Evolutionary conservation across 1,284 basidiomycete genomes (phyloP), one percentile per base, ranked within the genome.

Genomic region (Heterobasidion parviporum): DNA sequence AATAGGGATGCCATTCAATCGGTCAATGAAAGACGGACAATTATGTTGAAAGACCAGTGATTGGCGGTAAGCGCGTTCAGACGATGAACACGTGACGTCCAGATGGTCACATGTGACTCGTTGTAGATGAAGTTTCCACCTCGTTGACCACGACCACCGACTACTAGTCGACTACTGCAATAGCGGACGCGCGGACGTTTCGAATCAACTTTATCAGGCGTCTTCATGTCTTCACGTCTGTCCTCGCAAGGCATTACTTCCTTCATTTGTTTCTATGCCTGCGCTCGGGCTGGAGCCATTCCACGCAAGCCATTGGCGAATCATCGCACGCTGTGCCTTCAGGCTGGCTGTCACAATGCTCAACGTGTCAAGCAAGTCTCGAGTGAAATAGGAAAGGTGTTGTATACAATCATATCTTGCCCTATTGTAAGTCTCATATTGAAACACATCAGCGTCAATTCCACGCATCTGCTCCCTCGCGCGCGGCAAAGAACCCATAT

Each of bases 401-500:
- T 44, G 50, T 35, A n/a, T 26, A 49, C 36, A 43, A 10, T 14
- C 38, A 20, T 44, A 32, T 48, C 12, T 6, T 48, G 6, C 26
- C 10, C 3, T 8, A 10, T 46, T 34, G 43, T 50, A 14, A 33
- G 45, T 51, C 49, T 53, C 51, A 57, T 46, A 45, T 18, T 46
- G 33, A 16, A n/a, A n/a, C 16, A 12, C 33, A 53, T 8, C 56
- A 93, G 89, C 87, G 91, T 62, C 65, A 74, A 10, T 82, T 96
- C 67, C 94, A 96, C 73, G 76, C 85, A 12, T 83, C 91, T 26
- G 65, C 77, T 14, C 69, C 77, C 15, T 70, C 72, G 48, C 67
- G 67, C 56, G 85, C 84, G 2, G 68, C 81, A n/a, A 97, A 94
- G 70, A 87, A 94, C 68, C 97, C 97, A 0, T 99, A 99, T 70